phyloP scores from a whole-genome alignment of 768 basidiomycete genomes.

The Leucocoprinus sp. region DNA sequence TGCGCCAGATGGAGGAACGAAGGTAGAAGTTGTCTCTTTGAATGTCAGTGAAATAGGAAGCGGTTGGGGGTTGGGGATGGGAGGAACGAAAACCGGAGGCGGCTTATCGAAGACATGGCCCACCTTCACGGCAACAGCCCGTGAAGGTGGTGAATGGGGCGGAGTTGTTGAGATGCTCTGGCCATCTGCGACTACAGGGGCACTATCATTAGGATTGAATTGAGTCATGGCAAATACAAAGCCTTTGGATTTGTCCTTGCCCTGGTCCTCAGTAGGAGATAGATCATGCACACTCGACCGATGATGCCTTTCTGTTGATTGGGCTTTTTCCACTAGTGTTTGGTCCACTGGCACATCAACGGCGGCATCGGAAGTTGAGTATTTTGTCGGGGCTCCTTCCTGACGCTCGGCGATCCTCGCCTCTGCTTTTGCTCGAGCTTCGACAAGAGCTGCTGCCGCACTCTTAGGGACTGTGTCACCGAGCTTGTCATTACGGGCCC shows the following conservation, averaged over 20 bases:
- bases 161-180: conserved; percentile 49
- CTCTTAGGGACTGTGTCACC: conserved; percentile 53
- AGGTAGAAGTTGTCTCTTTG: conserved; percentile 17
- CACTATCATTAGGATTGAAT: conserved; percentile 2
- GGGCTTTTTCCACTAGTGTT: neutral
- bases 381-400: conserved; percentile 28
- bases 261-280: conserved; percentile 29
- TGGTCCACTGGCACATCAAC: neutral
- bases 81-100: conserved; percentile 43
- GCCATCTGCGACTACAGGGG: conserved; percentile 11
- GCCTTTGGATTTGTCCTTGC: conserved; percentile 27
- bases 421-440: conserved; percentile 61
- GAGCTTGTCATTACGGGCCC: conserved; percentile 48
- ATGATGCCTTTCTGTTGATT: conserved; percentile 16
- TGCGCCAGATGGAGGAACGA: conserved; percentile 18
- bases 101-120: conserved; percentile 57
- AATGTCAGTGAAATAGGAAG: conserved; percentile 15
- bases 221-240: conserved; percentile 18
- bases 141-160: conserved; percentile 41
- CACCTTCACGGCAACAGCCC: conserved; percentile 26
- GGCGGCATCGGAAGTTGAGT: neutral
- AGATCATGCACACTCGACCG: conserved; percentile 58
- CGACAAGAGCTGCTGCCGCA: conserved; percentile 43
- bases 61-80: conserved; percentile 20
- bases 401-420: conserved; percentile 58